Base-by-base conservation (phyloP, 805 yeast genomes). In the Candida sphagnicola region DNA sequence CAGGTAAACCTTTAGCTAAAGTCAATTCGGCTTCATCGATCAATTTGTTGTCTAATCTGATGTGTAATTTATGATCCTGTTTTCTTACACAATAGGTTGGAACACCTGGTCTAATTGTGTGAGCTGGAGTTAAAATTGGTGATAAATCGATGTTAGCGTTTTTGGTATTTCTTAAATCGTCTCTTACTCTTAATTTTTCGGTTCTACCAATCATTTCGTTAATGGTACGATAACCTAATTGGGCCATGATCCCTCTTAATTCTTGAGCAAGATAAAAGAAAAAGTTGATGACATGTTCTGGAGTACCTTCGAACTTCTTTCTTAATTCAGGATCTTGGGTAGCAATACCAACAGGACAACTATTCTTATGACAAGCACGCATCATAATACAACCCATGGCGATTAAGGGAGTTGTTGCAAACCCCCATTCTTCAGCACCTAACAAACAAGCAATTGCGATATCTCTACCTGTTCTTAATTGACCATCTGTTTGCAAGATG, bases 171-270 rank as follows among this genome's bases (percentile, higher is more conserved):
- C 95, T 78, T 58, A 82, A 68, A 55, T 87, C 90, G 45, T 87
- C 95, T 51, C 95, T 76, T 38, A 89, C 93, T 54, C 67, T 74
- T 57, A 91, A 77, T 64, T 81, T 86, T 70, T 91, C 99, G 36
- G 98, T 88, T 62, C 84, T 89, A 56, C 99, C 99, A 53, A 91
- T 90, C 99, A 91, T 91, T 72, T 93, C 99, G 62, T 88, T 91
- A 60, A 91, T 79, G 38, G 95, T 87, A 60, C 98, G 78, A 80
- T 83, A 93, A 40, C 99, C 99, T 47, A 91, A 78, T 57, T 80
- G 77, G 31, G 99, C 96, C 99, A 91, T 91, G 54, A 86, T 83
- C 42, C 74, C 77, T 59, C 99, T 79, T 58, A 93, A 78, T 67
- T 91, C 99, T 54, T 89, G 87, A 40, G 96, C 82, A 61, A 91